Percentiles rank a stretch among this genome's conserved stretches.
Evolutionary conservation across 2,329 filamentous ascomycete genomes (phyloP).

Genomic region (Aspergillus fumigatus): DNA sequence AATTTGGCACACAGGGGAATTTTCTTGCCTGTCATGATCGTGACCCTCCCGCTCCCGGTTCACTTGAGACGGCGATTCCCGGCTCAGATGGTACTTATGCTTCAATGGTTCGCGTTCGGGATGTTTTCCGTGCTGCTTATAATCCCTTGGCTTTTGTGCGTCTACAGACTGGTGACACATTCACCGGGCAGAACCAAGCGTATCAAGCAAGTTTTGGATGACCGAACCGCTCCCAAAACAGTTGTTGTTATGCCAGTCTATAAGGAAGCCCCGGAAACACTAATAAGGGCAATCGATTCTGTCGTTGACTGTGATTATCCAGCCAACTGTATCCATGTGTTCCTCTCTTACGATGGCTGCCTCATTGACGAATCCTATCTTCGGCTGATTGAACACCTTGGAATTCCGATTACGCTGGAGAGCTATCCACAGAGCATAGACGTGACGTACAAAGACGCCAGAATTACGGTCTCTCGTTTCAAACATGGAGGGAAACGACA

Average conservation of each 20-base stretch:
- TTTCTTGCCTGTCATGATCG: conserved; percentile 90
- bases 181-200: conserved; percentile 75
- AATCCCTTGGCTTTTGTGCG: conserved; percentile 86
- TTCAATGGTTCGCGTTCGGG: conserved; percentile 97
- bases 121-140: conserved; percentile 80
- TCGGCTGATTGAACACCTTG: conserved; percentile 77
- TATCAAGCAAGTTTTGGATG: conserved; percentile 79
- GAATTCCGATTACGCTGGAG: conserved; percentile 67
- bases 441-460: conserved; percentile 72
- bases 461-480: conserved; percentile 88
- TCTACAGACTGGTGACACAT: conserved; percentile 86
- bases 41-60: conserved; percentile 78
- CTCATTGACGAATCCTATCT: conserved; percentile 85
- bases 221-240: conserved; percentile 82
- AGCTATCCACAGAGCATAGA: conserved; percentile 88
- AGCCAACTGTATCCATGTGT: conserved; percentile 85
- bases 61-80: conserved; percentile 72
- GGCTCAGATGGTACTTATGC: conserved; percentile 57
- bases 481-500: conserved; percentile 89
- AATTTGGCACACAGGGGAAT: conserved; percentile 54
- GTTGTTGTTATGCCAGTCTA: conserved; percentile 97
- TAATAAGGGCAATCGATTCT: conserved; percentile 83
- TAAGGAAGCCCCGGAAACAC: conserved; percentile 78
- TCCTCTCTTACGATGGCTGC: conserved; percentile 91
- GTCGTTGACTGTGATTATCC: conserved; percentile 94